Base-by-base conservation (phyloP, 495 filamentous ascomycete species). In the Penicillium samsonianum region DNA sequence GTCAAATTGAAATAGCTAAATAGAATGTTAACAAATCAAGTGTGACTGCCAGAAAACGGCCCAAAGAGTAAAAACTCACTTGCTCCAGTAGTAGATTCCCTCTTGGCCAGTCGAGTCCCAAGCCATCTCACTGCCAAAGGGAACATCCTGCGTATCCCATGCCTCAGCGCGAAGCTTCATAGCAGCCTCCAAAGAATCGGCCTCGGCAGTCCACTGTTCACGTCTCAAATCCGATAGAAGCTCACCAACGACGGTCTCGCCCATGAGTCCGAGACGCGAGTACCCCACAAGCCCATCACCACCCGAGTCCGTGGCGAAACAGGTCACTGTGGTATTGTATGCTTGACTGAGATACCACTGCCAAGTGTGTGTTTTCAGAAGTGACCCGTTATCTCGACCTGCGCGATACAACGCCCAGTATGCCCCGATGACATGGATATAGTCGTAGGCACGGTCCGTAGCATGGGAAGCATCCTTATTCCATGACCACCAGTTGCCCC, bases 121-220 rank as follows among this genome's bases (percentile, higher is more conserved):
- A 0, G 79, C 75, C 74, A 76, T 75, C 61, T 82, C 81, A 54
- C 78, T 81, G n/a, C 80, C 80, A 54, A 74, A 84, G 0, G 81
- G 81, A 3, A 75, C 75, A 23, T 63, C 63, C 48, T 76, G 60
- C 0, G 62, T 58, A 44, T 72, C 58, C 79, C 81, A 84, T 19
- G 60, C 58, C 4, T 69, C 46, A 5, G 76, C 76, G 2, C 80
- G 70, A 17, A 68, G 67, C 25, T 66, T 68, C 77, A 82, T 78
- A 5, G 63, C 52, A 22, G 62, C 56, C 22, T 75, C 67, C 14
- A 82, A 55, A 10, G 65, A 50, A 14, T 51, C 46, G 12, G 30
- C 77, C 46, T 81, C 63, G 9, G 65, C 35, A 0, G 64, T 70
- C 59, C 69, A 62, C 5, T 38, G 2, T 3, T n/a, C 35, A 38